phyloP scores from a whole-genome alignment of 257 asterid species.

The Solanum sitiens region DNA sequence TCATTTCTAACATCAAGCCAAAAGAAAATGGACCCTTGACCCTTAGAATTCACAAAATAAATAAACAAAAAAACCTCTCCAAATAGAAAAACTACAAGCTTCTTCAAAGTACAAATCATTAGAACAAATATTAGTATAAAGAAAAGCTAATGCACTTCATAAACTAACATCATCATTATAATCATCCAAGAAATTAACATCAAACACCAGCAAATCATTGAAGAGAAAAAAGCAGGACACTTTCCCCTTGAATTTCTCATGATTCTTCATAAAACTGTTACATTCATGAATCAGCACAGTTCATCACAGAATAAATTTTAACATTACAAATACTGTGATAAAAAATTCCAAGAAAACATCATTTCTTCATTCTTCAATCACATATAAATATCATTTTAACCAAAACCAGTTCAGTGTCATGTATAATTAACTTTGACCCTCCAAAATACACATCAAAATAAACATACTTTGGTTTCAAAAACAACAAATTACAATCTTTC shows the following conservation, averaged over 20 bases:
- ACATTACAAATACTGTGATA: neutral
- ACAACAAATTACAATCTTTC: neutral
- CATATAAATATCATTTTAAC: neutral
- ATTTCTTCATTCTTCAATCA: neutral
- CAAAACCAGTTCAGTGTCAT: neutral
- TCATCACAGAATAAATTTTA: neutral
- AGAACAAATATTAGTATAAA: neutral
- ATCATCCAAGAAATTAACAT: neutral
- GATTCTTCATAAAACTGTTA: neutral
- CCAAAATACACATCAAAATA: neutral
- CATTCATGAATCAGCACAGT: neutral
- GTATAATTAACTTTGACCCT: neutral
- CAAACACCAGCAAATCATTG: neutral
- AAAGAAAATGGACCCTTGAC: neutral
- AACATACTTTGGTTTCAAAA: neutral
- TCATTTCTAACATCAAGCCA: neutral
- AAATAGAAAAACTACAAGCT: neutral
- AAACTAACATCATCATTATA: neutral
- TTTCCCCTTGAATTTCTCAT: neutral
- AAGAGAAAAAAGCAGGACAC: neutral
- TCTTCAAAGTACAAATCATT: neutral
- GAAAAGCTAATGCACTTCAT: neutral
- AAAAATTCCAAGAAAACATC: neutral
- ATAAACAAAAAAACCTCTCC: neutral
- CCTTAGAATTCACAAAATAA: neutral